These are phyloP conservation scores for Solanum etuberosum DNA, from an alignment of 257 asterid genomes.

Conservation along the genomic window DNA sequence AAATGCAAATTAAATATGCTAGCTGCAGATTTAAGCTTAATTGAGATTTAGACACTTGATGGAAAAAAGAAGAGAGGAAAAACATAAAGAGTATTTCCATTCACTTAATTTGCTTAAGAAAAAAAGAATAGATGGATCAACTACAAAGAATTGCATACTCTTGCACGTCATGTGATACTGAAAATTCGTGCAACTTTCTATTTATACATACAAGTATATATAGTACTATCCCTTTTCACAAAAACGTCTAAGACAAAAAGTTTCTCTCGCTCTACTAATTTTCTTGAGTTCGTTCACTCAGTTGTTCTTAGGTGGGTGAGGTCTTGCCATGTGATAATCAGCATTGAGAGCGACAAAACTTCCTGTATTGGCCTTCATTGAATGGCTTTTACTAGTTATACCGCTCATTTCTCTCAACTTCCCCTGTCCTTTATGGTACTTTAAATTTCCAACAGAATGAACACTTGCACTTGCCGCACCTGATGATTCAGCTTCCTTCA, in stretches of 20 bases:
- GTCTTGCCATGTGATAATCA: constrained; percentile 48
- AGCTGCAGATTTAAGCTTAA: not conserved
- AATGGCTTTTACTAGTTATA: not conserved
- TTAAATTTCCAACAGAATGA: constrained; percentile 8
- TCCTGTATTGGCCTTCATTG: constrained; percentile 12
- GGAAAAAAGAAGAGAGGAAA: not conserved
- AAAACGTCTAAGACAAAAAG: not conserved
- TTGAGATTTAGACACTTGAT: not conserved
- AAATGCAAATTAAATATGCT: not conserved
- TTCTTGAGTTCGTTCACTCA: not conserved
- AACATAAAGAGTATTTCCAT: not conserved
- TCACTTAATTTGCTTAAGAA: not conserved
- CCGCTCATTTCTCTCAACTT: constrained; percentile 14
- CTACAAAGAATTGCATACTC: not conserved
- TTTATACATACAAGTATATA: constrained; percentile 25
- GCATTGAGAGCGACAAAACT: constrained; percentile 36
- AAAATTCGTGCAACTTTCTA: constrained; percentile 4
- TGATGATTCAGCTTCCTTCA: not conserved
- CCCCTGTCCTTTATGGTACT: not conserved
- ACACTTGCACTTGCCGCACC: not conserved
- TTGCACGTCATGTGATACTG: not conserved
- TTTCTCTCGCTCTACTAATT: not conserved
- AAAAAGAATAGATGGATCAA: not conserved
- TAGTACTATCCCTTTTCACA: not conserved
- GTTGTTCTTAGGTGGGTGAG: constrained; percentile 67